Conservation (phyloP, 2,329 filamentous ascomycete genomes). For the Xylariaceae sp. region DNA sequence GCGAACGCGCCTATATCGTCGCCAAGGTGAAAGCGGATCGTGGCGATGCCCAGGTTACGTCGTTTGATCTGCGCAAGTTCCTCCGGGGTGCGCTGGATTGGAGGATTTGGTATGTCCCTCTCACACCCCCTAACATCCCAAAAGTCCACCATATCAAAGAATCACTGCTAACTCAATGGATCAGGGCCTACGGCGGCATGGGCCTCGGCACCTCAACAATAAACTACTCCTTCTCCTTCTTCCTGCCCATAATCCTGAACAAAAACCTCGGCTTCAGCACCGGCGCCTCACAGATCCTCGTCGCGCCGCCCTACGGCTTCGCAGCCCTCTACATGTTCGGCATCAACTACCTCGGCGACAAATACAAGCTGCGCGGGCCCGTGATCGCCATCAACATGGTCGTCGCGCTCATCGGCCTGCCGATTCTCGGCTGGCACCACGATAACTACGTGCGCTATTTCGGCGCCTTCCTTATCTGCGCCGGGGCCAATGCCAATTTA, state of each 20-base stretch:
- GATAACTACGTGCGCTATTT: slow-evolving; percentile 60
- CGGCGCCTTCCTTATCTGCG: slow-evolving; percentile 68
- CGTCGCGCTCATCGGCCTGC: slow-evolving; percentile 62
- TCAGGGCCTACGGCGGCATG: slow-evolving; percentile 56
- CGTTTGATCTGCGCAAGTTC: slow-evolving; percentile 37
- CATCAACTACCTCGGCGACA: slow-evolving; percentile 61
- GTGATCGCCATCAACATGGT: slow-evolving; percentile 62
- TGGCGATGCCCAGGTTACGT: slow-evolving; percentile 43
- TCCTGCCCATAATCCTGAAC: slow-evolving; percentile 70
- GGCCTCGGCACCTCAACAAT: slow-evolving; percentile 65
- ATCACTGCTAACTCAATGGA: no score
- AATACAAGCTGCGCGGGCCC: slow-evolving; percentile 59
- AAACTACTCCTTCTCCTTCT: slow-evolving; percentile 72
- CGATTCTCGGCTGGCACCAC: slow-evolving; percentile 64
- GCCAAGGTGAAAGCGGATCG: slow-evolving; percentile 41
- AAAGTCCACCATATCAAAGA: no score
- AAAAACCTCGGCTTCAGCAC: slow-evolving; percentile 59
- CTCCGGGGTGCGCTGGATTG: slow-evolving; percentile 35
- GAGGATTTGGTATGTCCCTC: slow-evolving; percentile 38
- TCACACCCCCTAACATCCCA: no score
- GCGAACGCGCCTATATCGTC: slow-evolving; percentile 37
- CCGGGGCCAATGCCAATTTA: slow-evolving; percentile 71
- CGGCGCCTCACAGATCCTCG: slow-evolving; percentile 62
- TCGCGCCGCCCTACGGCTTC: slow-evolving; percentile 64
- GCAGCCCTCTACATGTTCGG: slow-evolving; percentile 58